Conservation (phyloP, 495 filamentous ascomycete genomes). For the Clohesyomyces aquaticus region DNA sequence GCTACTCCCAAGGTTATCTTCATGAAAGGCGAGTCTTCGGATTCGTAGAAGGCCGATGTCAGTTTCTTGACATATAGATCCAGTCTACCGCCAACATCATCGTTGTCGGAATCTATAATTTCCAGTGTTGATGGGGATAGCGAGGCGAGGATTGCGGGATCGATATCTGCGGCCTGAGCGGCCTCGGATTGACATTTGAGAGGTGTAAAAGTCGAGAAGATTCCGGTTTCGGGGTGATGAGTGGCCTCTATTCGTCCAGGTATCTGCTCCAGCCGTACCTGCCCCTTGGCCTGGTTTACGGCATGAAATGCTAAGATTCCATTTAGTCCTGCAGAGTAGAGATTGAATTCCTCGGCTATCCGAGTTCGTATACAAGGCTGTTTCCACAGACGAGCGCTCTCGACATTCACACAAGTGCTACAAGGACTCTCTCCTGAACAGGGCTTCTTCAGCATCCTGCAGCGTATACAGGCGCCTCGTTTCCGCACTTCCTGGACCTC, state of each 20-base stretch:
- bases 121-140: slow-evolving; percentile 24
- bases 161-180: slow-evolving; percentile 47
- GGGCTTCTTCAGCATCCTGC: slow-evolving; percentile 83
- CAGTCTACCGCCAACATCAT: slow-evolving; percentile 68
- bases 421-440: slow-evolving; percentile 83
- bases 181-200: slow-evolving; percentile 51
- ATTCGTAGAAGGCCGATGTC: slow-evolving; percentile 62
- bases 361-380: slow-evolving; percentile 76
- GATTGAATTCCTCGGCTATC: slow-evolving; percentile 70
- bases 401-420: slow-evolving; percentile 74
- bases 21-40: slow-evolving; percentile 70
- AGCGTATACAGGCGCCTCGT: slow-evolving; percentile 81
- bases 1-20: slow-evolving; percentile 67
- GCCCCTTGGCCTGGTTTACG: slow-evolving; percentile 62
- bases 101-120: slow-evolving; percentile 55
- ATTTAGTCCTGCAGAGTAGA: slow-evolving; percentile 56
- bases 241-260: slow-evolving; percentile 69
- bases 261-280: slow-evolving; percentile 59
- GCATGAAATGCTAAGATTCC: slow-evolving; percentile 68
- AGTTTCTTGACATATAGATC: slow-evolving; percentile 72
- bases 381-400: slow-evolving; percentile 79
- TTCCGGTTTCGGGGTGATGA: slow-evolving; percentile 63
- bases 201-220: slow-evolving; percentile 57
- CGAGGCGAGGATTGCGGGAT: slow-evolving; percentile 34
- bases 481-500: slow-evolving; percentile 83